Evolutionary conservation across 208 protist genomes (phyloP), one percentile per base, ranked within the genome.

Genomic region (Trypanosoma avium): DNA sequence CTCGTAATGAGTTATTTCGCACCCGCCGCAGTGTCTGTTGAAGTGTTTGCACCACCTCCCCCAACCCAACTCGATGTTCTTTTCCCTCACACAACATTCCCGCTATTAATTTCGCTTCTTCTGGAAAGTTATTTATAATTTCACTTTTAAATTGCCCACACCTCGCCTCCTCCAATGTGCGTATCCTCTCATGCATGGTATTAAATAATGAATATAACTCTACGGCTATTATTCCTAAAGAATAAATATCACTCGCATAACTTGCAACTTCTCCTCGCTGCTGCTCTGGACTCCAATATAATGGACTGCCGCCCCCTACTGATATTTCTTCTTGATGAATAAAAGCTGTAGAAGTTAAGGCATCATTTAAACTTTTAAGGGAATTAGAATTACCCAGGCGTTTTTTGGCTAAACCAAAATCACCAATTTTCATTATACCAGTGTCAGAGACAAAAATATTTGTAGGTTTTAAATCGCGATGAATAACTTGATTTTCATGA

Each of bases 211-310:
- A 84, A 50, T 91, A 82, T 67, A 90, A 75, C 75, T 94, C 88
- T 48, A 94, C 78, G 1, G 79, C 85, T 30, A 94, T 84, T 35
- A 94, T 63, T 21, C 85, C 88, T 6, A 94, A 61, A 12, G 85
- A 90, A 64, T 82, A 94, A 57, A 94, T 79, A 61, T 94, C 88
- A 7, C 83, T 77, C 1, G 80, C 69, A 26, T 67, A 65, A 0
- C 79, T 77, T 10, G 73, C 72, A 21, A 22, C 29, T 5, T 82
- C 66, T 0, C 85, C 85, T 13, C 64, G 64, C 32, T 65, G 77
- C 72, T 92, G 88, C 69, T 94, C 88, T 0, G 88, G 88, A 56
- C 88, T 94, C 56, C 73, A 88, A 61, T 94, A 94, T 2, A 92
- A 72, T 10, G 88, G 88, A 15, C 70, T 92, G 30, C 82, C 81